phyloP scores from a whole-genome alignment of 495 filamentous ascomycete species.

The Friedmanniomyces simplex region DNA sequence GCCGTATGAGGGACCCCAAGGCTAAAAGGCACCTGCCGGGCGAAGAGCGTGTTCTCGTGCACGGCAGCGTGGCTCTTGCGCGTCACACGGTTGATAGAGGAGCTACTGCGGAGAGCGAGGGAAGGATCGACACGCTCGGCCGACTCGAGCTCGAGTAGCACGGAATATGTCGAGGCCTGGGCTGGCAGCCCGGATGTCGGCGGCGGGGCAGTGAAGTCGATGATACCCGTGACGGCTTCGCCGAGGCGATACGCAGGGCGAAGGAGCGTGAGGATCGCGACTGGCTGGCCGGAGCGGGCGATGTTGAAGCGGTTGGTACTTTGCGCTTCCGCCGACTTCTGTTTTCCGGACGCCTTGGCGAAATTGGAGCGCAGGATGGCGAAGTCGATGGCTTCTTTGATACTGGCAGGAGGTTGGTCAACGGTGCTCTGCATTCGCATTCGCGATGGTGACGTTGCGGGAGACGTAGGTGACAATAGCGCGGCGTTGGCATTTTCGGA shows the following conservation, averaged over 20 bases:
- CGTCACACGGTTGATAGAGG: slow-evolving; percentile 76
- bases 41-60: slow-evolving; percentile 71
- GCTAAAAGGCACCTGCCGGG: slow-evolving; percentile 64
- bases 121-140: slow-evolving; percentile 73
- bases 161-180: slow-evolving; percentile 62
- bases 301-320: slow-evolving; percentile 88
- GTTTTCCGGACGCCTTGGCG: slow-evolving; percentile 32
- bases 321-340: slow-evolving; percentile 33
- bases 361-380: slow-evolving; percentile 72
- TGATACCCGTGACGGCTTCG: slow-evolving; percentile 67
- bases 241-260: slow-evolving; percentile 87
- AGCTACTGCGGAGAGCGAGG: slow-evolving; percentile 68
- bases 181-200: background rate
- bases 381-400: slow-evolving; percentile 78
- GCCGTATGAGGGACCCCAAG: slow-evolving; percentile 69
- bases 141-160: slow-evolving; percentile 69
- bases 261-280: slow-evolving; percentile 77
- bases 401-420: slow-evolving; percentile 22
- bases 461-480: slow-evolving; percentile 41
- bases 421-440: slow-evolving; percentile 43
- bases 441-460: slow-evolving; percentile 41
- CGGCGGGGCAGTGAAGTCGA: slow-evolving; percentile 58
- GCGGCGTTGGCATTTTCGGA: slow-evolving; percentile 29
- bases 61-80: slow-evolving; percentile 64
- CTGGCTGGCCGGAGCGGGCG: slow-evolving; percentile 71